Base-by-base conservation (phyloP, 768 basidiomycete genomes). In the Hericium alpestre region DNA sequence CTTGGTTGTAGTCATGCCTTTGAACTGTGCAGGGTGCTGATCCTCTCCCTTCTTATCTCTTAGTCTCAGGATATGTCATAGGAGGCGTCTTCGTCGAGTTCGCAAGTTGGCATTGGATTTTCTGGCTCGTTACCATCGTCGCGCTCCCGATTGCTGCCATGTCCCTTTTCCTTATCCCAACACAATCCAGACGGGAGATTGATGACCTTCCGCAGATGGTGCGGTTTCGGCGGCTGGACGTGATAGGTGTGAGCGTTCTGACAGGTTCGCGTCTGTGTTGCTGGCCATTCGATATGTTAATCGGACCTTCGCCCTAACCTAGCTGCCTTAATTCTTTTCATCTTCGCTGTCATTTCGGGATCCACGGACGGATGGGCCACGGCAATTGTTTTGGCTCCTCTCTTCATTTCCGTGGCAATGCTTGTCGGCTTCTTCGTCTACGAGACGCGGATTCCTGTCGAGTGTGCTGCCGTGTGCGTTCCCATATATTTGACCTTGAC, bases 91-190 rank as follows among this genome's bases (percentile, higher is more conserved):
- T 74, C 62, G 68, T 72, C 27, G 58, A 69, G 49, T 69, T 64
- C 53, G 67, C 70, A 10, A 65, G 63, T 18, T 77, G 76, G 74
- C 59, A 59, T 15, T 76, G 76, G 76, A 73, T 77, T 32, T 78
- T 79, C 65, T 75, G 72, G 61, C 70, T 77, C 57, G 70, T 75
- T 16, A 71, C 74, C 25, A 68, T 76, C 56, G 61, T 78, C 40
- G 66, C 68, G 38, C 59, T 71, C 18, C 65, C 66, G 16, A 67
- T 73, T 37, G 65, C 69, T 37, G 52, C 54, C 10, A 13, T 66
- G 15, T 69, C 69, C 47, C 41, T 69, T 8, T 57, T 72, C 59
- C 58, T 74, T 55, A 64, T 73, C 27, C 73, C 73, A 2, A 41
- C 41, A 38, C 63, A 60, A 7, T 61, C 60, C 40, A 54, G 60